Evolutionary conservation across 2,329 filamentous ascomycete species (phyloP).

Genomic region (Ophiocordyceps sinensis): DNA sequence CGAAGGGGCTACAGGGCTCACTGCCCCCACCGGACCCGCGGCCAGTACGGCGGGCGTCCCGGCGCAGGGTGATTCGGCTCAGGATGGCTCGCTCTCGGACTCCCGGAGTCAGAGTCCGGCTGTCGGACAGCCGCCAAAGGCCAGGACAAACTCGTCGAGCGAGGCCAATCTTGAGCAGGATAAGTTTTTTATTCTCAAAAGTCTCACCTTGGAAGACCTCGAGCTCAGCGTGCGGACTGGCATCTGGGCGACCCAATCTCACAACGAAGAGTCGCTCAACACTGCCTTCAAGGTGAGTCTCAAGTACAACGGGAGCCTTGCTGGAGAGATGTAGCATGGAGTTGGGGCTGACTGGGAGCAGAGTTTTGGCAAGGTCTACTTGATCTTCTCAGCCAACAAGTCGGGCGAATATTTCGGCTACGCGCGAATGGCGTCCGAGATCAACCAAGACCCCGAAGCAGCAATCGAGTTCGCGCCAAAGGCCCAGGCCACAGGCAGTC

Average conservation of each 20-base stretch:
- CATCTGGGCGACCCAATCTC: slow-evolving; percentile 87
- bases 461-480: slow-evolving; percentile 57
- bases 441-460: slow-evolving; percentile 60
- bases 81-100: slow-evolving; percentile 3
- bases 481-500: slow-evolving; percentile 39
- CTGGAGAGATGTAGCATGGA: too few species aligned
- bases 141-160: neutral
- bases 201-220: slow-evolving; percentile 77
- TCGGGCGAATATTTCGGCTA: slow-evolving; percentile 96
- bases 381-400: slow-evolving; percentile 94
- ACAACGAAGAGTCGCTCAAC: slow-evolving; percentile 79
- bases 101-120: slow-evolving; percentile 1
- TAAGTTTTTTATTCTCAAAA: slow-evolving; percentile 79
- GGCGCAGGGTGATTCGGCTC: slow-evolving; percentile 4
- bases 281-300: slow-evolving; percentile 59
- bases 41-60: slow-evolving; percentile 18
- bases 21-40: slow-evolving; percentile 40
- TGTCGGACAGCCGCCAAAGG: slow-evolving; percentile 1
- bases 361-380: slow-evolving; percentile 70
- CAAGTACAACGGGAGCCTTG: too few species aligned
- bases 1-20: slow-evolving; percentile 29
- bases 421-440: slow-evolving; percentile 75
- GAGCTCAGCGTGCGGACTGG: slow-evolving; percentile 78
- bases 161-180: slow-evolving; percentile 3
- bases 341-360: slow-evolving; percentile 19